A percentile compares a stretch with the other conserved stretches of the same genome.
These are phyloP conservation scores for Leccinum olivaceopallidum DNA, from an alignment of 768 basidiomycete species.

Conservation along the genomic window DNA sequence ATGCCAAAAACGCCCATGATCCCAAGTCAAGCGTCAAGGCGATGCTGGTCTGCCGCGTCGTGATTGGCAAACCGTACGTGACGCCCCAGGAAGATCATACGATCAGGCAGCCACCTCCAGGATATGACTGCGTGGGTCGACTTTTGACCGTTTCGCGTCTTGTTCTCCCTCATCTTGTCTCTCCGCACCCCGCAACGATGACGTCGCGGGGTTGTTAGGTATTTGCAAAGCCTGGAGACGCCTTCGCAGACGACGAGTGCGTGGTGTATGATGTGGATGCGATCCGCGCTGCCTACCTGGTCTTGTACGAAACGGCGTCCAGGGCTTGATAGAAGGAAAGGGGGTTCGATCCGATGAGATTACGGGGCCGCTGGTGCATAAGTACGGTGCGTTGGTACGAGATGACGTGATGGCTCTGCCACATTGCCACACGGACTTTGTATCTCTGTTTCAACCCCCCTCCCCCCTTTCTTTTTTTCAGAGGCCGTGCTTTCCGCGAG, in stretches of 20 bases:
- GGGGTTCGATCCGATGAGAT: not conserved
- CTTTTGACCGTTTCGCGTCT: not conserved
- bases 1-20: slow-evolving; percentile 14
- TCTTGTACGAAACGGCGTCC: slow-evolving; percentile 18
- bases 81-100: slow-evolving; percentile 10
- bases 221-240: slow-evolving; percentile 9
- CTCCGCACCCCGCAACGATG: no score
- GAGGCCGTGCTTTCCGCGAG: not conserved
- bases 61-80: slow-evolving; percentile 16
- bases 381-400: no score
- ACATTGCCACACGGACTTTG: not conserved
- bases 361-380: not conserved
- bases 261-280: slow-evolving; percentile 29
- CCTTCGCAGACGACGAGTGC: slow-evolving; percentile 23
- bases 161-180: not conserved
- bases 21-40: slow-evolving; percentile 13
- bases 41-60: slow-evolving; percentile 27
- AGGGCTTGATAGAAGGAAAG: not conserved
- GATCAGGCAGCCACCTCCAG: slow-evolving; percentile 17
- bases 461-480: not conserved
- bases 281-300: slow-evolving; percentile 26
- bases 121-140: slow-evolving; percentile 25
- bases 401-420: not conserved
- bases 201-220: slow-evolving; percentile 12
- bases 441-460: no score